Percentiles rank a stretch among this genome's conserved stretches.
These are phyloP conservation scores for Butyriboletus loyo DNA, from an alignment of 768 basidiomycete genomes.

Conservation along the genomic window DNA sequence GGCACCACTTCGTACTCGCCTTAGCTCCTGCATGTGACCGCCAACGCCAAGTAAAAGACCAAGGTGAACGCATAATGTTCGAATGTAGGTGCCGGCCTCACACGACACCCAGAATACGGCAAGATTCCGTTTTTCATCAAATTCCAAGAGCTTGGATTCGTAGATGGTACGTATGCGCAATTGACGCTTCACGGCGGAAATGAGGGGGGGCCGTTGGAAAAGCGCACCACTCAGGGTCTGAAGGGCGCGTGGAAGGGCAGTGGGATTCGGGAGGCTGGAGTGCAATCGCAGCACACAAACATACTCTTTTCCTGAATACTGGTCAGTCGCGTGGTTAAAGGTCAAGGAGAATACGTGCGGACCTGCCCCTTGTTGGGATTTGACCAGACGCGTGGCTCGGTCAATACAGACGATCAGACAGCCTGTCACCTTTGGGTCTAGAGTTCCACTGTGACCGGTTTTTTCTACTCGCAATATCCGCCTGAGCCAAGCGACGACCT, in stretches of 20 bases:
- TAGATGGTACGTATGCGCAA: conserved; percentile 96
- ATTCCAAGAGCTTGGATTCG: conserved; percentile 92
- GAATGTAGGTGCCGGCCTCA: conserved; percentile 95
- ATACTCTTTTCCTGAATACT: conserved; percentile 84
- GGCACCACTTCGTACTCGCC: conserved; percentile 91
- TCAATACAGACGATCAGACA: conserved; percentile 99
- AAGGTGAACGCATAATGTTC: conserved; percentile 96
- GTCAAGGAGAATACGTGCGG: conserved; percentile 22
- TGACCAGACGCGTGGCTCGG: conserved; percentile 94
- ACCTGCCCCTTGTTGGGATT: conserved; percentile 98
- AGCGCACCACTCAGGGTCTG: conserved; percentile 97
- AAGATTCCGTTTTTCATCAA: conserved; percentile 94
- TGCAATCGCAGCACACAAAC: conserved; percentile 95
- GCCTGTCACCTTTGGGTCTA: conserved; percentile 98
- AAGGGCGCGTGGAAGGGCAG: conserved; percentile 86
- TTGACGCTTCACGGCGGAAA: conserved; percentile 98
- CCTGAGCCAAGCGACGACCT: conserved; percentile 98
- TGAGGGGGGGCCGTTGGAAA: conserved; percentile 98
- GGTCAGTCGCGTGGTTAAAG: not conserved
- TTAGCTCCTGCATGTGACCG: conserved; percentile 99
- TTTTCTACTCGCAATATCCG: conserved; percentile 97
- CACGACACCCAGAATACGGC: conserved; percentile 99
- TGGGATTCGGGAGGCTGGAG: conserved; percentile 72
- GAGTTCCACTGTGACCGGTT: conserved; percentile 97
- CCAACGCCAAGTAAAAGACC: conserved; percentile 94